Percentiles rank a stretch among this genome's conserved stretches.
Conservation (phyloP, 345 rosid species). For the Conringia planisiliqua region DNA sequence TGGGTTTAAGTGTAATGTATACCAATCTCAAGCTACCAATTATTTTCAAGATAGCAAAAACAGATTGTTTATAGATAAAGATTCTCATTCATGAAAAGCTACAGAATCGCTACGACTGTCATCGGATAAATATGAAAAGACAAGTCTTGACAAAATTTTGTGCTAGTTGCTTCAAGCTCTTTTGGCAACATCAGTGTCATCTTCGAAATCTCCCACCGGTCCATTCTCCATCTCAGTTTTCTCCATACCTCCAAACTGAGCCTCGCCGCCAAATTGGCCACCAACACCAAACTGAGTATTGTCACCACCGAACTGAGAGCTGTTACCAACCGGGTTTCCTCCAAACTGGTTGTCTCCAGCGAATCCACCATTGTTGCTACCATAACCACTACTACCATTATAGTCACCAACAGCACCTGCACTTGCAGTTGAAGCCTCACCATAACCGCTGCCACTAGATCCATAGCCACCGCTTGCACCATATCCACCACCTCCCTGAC, state of each 20-base stretch:
- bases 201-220: conserved; percentile 30
- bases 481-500: conserved; percentile 24
- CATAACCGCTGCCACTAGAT: conserved; percentile 19
- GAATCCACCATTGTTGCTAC: conserved; percentile 20
- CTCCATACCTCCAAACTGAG: conserved; percentile 33
- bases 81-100: neutral
- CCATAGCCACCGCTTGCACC: conserved; percentile 32
- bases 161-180: conserved; percentile 51
- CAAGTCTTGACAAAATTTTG: conserved; percentile 2
- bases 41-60: conserved; percentile 24
- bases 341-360: conserved; percentile 28
- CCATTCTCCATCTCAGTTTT: conserved; percentile 23
- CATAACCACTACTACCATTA: conserved; percentile 37
- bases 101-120: neutral
- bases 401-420: conserved; percentile 34
- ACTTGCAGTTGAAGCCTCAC: conserved; percentile 21
- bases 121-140: neutral
- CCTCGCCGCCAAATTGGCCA: conserved; percentile 18
- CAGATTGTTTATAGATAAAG: neutral
- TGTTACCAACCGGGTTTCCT: conserved; percentile 14
- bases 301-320: conserved; percentile 32
- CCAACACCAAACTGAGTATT: conserved; percentile 22
- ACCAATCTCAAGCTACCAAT: conserved; percentile 22
- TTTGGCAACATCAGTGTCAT: conserved; percentile 55
- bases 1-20: neutral